Conservation (phyloP, 768 basidiomycete species). For the Suillus plorans region DNA sequence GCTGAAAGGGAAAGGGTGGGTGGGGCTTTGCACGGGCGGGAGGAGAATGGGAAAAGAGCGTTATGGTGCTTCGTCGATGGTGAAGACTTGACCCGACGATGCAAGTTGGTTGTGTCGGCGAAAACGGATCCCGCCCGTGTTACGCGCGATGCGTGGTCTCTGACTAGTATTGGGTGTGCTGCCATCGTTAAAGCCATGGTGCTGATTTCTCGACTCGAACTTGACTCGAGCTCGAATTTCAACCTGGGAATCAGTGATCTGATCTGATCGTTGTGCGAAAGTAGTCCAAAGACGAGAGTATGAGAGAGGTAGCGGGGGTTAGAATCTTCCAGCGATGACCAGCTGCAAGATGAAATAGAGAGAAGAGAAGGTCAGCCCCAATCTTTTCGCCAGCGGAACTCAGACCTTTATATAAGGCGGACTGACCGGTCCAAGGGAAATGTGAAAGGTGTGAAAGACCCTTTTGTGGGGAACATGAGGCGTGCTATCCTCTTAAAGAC, state of each 20-base stretch:
- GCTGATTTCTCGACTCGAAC: conserved; percentile 3
- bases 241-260: background rate
- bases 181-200: conserved; percentile 3
- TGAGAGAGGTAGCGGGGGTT: background rate
- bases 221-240: background rate
- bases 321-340: conserved; percentile 2
- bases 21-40: conserved; percentile 31
- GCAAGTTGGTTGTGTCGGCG: conserved; percentile 9
- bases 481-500: background rate
- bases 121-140: conserved; percentile 2
- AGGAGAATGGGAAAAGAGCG: conserved; percentile 19
- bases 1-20: conserved; percentile 40
- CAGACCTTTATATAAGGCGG: conserved; percentile 8
- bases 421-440: conserved; percentile 1
- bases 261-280: background rate
- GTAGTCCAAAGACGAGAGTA: background rate
- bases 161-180: conserved; percentile 3
- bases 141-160: conserved; percentile 9
- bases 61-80: conserved; percentile 11
- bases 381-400: background rate
- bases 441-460: conserved; percentile 3
- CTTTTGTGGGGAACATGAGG: conserved; percentile 8
- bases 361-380: conserved; percentile 3
- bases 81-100: conserved; percentile 2
- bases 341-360: conserved; percentile 4